These are phyloP conservation scores for Scedosporium dehoogii DNA, from an alignment of 2,329 filamentous ascomycete species.

Conservation along the genomic window DNA sequence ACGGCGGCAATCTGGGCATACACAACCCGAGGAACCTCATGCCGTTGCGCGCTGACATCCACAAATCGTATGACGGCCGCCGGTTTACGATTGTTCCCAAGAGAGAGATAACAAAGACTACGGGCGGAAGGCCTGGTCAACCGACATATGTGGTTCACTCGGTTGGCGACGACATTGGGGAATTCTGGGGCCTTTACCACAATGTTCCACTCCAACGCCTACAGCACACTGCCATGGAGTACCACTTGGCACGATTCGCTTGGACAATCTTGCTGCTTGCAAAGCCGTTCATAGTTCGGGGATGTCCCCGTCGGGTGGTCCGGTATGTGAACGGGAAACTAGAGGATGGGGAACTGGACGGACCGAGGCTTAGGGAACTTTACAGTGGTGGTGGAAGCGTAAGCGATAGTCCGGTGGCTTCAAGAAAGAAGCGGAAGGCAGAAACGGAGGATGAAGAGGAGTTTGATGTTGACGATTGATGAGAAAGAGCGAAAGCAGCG, in stretches of 20 bases:
- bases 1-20: not conserved
- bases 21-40: not conserved
- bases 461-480: too few relatives aligned
- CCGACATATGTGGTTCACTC: not conserved
- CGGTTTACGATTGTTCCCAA: not conserved
- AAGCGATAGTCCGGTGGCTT: too few relatives aligned
- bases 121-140: not conserved
- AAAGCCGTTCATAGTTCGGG: not conserved
- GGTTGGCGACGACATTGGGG: not conserved
- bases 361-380: too few relatives aligned
- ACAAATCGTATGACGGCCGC: not conserved
- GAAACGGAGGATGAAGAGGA: too few relatives aligned
- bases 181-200: not conserved
- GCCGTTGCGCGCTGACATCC: not conserved
- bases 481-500: too few relatives aligned
- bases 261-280: not conserved
- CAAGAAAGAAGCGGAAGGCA: too few relatives aligned
- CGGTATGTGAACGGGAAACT: not conserved
- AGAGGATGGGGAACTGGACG: not conserved
- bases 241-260: not conserved
- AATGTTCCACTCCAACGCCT: not conserved
- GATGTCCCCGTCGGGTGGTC: not conserved
- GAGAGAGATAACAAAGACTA: too few relatives aligned
- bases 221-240: too few relatives aligned
- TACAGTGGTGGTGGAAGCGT: too few relatives aligned